These are phyloP conservation scores for Neopestalotiopsis sp. DNA, from an alignment of 2,329 filamentous ascomycete species.

Conservation along the genomic window DNA sequence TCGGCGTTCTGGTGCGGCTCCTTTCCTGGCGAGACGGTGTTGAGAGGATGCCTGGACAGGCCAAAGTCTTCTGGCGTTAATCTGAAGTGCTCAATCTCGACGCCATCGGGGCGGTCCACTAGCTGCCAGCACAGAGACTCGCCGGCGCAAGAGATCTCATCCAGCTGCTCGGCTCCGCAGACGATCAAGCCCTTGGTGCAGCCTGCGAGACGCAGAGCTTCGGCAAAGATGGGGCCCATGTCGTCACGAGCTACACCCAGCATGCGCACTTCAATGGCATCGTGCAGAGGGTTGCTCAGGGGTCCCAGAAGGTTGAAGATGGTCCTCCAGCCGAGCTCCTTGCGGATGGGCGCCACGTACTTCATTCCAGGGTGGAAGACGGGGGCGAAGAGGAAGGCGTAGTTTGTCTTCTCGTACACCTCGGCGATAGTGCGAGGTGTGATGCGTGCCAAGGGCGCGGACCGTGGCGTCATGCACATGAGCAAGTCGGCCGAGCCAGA, in stretches of 20 bases:
- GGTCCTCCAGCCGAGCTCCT: slow-evolving; percentile 89
- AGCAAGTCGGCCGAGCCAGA: slow-evolving; percentile 95
- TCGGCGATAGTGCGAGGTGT: slow-evolving; percentile 71
- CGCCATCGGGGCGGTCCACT: slow-evolving; percentile 46
- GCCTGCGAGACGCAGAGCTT: slow-evolving; percentile 78
- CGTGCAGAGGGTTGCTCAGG: slow-evolving; percentile 87
- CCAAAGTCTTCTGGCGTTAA: slow-evolving; percentile 89
- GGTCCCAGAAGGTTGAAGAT: slow-evolving; percentile 98
- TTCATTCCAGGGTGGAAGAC: slow-evolving; percentile 96
- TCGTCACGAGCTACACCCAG: slow-evolving; percentile 91
- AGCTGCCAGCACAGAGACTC: slow-evolving; percentile 89
- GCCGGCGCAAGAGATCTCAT: slow-evolving; percentile 93
- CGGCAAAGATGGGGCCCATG: slow-evolving; percentile 86
- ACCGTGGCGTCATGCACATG: slow-evolving; percentile 71
- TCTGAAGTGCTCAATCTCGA: slow-evolving; percentile 76
- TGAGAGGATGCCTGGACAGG: slow-evolving; percentile 73
- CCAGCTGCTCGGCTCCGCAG: slow-evolving; percentile 92
- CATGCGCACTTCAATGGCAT: slow-evolving; percentile 83
- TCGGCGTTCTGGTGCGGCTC: slow-evolving; percentile 85
- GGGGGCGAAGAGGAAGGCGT: slow-evolving; percentile 93
- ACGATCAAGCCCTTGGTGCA: slow-evolving; percentile 86
- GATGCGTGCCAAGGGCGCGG: slow-evolving; percentile 77
- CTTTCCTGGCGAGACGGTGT: slow-evolving; percentile 82
- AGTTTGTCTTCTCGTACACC: slow-evolving; percentile 83
- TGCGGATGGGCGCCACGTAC: slow-evolving; percentile 83